A percentile compares a stretch with the other conserved stretches of the same genome.
These are phyloP conservation scores for Populus hybrid DNA, from an alignment of 441 rosid species.

Conservation along the genomic window DNA sequence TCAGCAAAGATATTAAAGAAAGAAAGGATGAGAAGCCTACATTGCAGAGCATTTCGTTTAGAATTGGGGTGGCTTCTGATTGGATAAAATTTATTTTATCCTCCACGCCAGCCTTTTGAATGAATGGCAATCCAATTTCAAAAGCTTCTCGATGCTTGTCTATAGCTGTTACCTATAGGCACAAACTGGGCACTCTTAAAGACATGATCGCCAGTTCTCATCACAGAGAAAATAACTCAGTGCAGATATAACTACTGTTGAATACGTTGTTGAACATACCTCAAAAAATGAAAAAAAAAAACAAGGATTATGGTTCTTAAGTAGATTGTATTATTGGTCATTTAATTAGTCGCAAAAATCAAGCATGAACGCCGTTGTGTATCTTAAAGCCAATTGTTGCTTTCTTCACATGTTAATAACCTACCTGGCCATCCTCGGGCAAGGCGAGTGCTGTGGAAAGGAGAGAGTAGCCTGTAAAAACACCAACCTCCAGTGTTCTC, in stretches of 20 bases:
- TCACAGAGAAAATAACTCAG: no score
- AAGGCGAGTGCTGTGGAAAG: conserved; percentile 46
- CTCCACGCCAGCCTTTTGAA: conserved; percentile 33
- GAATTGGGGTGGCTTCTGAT: conserved; percentile 18
- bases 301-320: no score
- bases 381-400: no score
- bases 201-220: no score
- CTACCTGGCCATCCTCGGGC: conserved; percentile 28
- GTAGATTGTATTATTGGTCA: no score
- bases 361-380: no score
- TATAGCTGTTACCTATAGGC: conserved; percentile 41
- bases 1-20: neutral
- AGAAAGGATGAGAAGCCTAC: neutral
- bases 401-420: conserved; percentile 26
- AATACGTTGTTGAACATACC: no score
- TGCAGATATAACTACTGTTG: no score
- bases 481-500: conserved; percentile 30
- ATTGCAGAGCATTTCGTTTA: conserved; percentile 11
- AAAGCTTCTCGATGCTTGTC: conserved; percentile 30
- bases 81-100: conserved; percentile 31
- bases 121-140: conserved; percentile 30
- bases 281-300: no score
- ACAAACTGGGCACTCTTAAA: no score
- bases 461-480: conserved; percentile 39
- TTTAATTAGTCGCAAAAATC: no score